Conservation (phyloP, 164 flowering plant genomes). For the Houttuynia cordata region DNA sequence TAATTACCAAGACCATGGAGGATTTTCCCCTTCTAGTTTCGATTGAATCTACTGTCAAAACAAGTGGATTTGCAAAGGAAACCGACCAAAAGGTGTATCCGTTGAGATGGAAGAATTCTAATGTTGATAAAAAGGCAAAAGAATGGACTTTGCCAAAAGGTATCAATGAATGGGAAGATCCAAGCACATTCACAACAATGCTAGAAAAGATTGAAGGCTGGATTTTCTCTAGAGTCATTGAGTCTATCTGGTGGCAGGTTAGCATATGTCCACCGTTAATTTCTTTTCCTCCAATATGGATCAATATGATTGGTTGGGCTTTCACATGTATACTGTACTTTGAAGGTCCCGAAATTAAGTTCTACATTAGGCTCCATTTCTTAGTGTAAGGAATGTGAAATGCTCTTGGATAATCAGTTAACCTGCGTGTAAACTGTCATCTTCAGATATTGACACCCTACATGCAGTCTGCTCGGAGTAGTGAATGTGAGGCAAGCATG, state of each 20-base stretch:
- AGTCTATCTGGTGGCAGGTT: slow-evolving; percentile 99
- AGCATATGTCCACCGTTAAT: slow-evolving; percentile 6
- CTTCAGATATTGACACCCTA: slow-evolving; percentile 73
- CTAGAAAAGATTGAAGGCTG: slow-evolving; percentile 79
- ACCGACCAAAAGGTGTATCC: slow-evolving; percentile 17
- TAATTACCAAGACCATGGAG: slow-evolving; percentile 32
- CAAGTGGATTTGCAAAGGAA: slow-evolving; percentile 15
- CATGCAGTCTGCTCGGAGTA: slow-evolving; percentile 61
- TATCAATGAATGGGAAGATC: slow-evolving; percentile 51
- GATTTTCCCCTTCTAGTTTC: slow-evolving; percentile 17
- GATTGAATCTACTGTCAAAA: slow-evolving; percentile 13
- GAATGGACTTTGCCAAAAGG: slow-evolving; percentile 7
- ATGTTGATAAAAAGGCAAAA: slow-evolving; percentile 22
- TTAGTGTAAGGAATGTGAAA: no score
- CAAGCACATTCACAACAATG: slow-evolving; percentile 40
- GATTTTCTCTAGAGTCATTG: slow-evolving; percentile 79
- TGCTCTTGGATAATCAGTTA: background rate
- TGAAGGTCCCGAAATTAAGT: background rate
- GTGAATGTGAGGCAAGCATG: slow-evolving; percentile 18
- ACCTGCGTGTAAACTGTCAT: slow-evolving; percentile 8
- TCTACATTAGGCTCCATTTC: no score
- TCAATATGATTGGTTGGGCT: background rate
- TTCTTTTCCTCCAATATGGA: background rate
- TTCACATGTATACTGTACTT: background rate
- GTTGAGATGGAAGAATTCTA: slow-evolving; percentile 39